These are phyloP conservation scores for Actinidia polygama DNA, from an alignment of 179 eudicot genomes.

Conservation along the genomic window DNA sequence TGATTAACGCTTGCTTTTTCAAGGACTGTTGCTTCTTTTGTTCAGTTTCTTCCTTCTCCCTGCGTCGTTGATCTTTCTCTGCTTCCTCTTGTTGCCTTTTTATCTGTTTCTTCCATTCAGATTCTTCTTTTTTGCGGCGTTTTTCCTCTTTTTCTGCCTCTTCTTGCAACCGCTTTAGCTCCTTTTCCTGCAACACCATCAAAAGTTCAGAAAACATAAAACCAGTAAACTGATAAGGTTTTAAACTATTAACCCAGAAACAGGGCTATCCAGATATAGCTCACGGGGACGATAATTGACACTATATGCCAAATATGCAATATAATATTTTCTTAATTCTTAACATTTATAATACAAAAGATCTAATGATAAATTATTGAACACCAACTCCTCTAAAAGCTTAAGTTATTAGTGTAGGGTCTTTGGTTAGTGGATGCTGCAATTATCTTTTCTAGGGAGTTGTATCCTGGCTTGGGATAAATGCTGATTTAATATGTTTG, in stretches of 20 bases:
- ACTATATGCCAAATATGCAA: not conserved
- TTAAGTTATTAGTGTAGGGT: no score
- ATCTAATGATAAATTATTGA: not conserved
- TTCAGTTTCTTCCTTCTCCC: conserved; percentile 91
- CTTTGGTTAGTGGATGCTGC: no score
- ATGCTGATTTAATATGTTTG: not conserved
- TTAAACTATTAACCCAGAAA: not conserved
- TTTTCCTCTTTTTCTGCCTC: conserved; percentile 86
- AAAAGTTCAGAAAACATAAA: not conserved
- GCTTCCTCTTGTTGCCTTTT: conserved; percentile 87
- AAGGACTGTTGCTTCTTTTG: conserved; percentile 63
- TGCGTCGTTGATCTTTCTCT: conserved; percentile 78
- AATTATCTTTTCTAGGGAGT: no score
- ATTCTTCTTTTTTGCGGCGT: conserved; percentile 77
- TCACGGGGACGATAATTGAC: not conserved
- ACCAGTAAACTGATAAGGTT: conserved; percentile 3
- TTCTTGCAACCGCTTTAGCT: conserved; percentile 71
- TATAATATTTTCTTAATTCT: not conserved
- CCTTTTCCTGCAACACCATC: conserved; percentile 69
- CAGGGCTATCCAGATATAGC: not conserved
- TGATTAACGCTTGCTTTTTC: conserved; percentile 88
- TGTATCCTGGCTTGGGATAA: no score
- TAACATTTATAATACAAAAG: not conserved
- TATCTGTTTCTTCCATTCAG: conserved; percentile 61
- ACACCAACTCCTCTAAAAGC: not conserved